Evolutionary conservation across 257 asterid species (phyloP), one percentile per base, ranked within the genome.

Genomic region (Solanum appendiculatum): DNA sequence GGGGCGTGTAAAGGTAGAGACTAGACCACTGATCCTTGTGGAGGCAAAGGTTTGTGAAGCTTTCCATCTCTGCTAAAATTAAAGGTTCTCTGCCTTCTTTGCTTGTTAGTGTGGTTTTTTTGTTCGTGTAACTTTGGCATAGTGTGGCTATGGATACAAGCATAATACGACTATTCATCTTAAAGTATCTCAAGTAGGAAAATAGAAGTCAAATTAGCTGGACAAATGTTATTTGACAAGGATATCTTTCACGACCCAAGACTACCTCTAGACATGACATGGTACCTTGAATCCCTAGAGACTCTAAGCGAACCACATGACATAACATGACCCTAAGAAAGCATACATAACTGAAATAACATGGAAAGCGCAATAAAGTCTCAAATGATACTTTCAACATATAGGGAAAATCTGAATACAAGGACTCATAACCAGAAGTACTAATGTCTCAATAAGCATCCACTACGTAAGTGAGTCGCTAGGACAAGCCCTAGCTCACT

Each of bases 1-100:
- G 75, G 99, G 99, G 4, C 98, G 99, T 75, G 96, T 95, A 86
- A 95, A 96, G 93, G 93, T 95, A 86, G 99, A 96, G 92, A 93
- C 98, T 9, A 92, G 99, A 88, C 98, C 91, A 40, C 90, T 96
- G 68, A 86, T 96, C 86, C 98, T 96, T 83, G 90, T 96, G 73
- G 98, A 96, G 89, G 97, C 97, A 31, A 93, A 96, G 96, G 99
- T 95, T 60, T 68, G 88, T 75, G 56, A 33, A 69, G 85, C 85
- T 81, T 66, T 64, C 9, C 12, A 14, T 70, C 73, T 86, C 14
- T 44, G 15, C 36, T 34, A 51, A 85, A 42, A 46, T n/a, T 48
- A 39, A 69, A 39, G 27, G 60, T 40, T 39, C 56, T 80, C 10
- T 46, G 63, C 25, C 66, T 46, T 44, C 37, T 78, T 80, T 80